Evolutionary conservation across 768 basidiomycete genomes (phyloP), one percentile per base, ranked within the genome.

Genomic region (Artomyces pyxidatus): DNA sequence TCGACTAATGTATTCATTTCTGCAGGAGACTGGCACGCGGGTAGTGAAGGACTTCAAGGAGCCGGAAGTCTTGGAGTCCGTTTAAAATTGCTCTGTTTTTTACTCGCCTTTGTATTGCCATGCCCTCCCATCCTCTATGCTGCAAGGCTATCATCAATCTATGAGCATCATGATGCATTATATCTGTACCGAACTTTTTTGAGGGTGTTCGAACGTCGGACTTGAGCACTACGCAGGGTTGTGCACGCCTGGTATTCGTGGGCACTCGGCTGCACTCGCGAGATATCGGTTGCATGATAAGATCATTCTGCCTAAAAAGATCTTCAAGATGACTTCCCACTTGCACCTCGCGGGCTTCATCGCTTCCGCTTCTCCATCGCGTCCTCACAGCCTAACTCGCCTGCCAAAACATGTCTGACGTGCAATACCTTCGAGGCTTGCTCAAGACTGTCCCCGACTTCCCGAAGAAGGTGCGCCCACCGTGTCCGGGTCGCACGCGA

Each of bases 31-130:
- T 42, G 95, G 95, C 58, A 88, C 90, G 59, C 85, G 88, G 69
- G 85, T 95, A 47, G 87, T 77, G 50, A 92, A 88, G 76, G 93
- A 95, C 67, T 98, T 94, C 78, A 93, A 95, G 78, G 94, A 97
- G 80, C 94, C 94, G 39, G 90, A 92, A 73, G 79, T 93, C 60
- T 80, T 89, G 49, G 88, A 88, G 65, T 83, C 89, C 59, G 95
- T 97, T 53, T 97, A 82, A 83, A 72, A 64, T 37, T 53, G 35
- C 48, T 37, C 37, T 42, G 22, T 42, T 29, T 39, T 49, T 45
- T 55, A 43, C 30, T 47, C 52, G 45, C 39, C 45, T 46, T 40
- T 56, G 56, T 57, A 50, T 43, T 49, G 49, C 22, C 48, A 58
- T 58, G 14, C 48, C 61, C 58, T 60, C 54, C 51, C n/a, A 47